Evolutionary conservation across 1,139 yeast species (phyloP).

Genomic region (Hyphopichia pseudoburtonii): DNA sequence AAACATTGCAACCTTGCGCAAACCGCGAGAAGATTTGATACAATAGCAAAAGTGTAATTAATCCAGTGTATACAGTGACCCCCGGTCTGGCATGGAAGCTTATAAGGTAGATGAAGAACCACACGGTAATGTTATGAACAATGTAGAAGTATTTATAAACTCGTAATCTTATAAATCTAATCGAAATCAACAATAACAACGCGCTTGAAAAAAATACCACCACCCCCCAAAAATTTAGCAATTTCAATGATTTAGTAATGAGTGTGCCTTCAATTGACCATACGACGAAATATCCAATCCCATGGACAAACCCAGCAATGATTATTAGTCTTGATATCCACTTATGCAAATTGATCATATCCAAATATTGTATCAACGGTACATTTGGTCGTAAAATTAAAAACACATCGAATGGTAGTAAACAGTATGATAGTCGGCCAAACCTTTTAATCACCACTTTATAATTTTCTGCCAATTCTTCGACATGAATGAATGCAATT

Average conservation of each 20-base stretch:
- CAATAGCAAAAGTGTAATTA: slow-evolving; percentile 20
- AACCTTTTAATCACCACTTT: slow-evolving; percentile 33
- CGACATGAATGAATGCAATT: slow-evolving; percentile 21
- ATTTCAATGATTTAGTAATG: slow-evolving; percentile 35
- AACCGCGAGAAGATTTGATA: slow-evolving; percentile 26
- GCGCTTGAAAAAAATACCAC: slow-evolving; percentile 44
- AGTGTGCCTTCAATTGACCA: slow-evolving; percentile 44
- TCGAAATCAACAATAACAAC: slow-evolving; percentile 52
- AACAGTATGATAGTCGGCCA: slow-evolving; percentile 64
- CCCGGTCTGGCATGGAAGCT: slow-evolving; percentile 47
- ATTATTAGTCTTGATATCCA: slow-evolving; percentile 76
- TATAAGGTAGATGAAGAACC: slow-evolving; percentile 30
- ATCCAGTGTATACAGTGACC: slow-evolving; percentile 22
- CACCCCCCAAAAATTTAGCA: slow-evolving; percentile 64
- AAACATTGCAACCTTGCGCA: slow-evolving; percentile 9
- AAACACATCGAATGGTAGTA: slow-evolving; percentile 64
- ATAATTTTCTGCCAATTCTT: slow-evolving; percentile 20
- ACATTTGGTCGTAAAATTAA: slow-evolving; percentile 57
- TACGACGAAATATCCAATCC: slow-evolving; percentile 49
- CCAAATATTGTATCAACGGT: slow-evolving; percentile 56
- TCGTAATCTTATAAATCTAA: slow-evolving; percentile 31
- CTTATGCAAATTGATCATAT: slow-evolving; percentile 63
- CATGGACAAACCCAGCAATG: slow-evolving; percentile 53
- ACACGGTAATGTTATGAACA: slow-evolving; percentile 32
- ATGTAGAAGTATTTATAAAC: slow-evolving; percentile 34